Evolutionary conservation across 2,329 filamentous ascomycete species (phyloP).

Genomic region (Colletotrichum destructivum): DNA sequence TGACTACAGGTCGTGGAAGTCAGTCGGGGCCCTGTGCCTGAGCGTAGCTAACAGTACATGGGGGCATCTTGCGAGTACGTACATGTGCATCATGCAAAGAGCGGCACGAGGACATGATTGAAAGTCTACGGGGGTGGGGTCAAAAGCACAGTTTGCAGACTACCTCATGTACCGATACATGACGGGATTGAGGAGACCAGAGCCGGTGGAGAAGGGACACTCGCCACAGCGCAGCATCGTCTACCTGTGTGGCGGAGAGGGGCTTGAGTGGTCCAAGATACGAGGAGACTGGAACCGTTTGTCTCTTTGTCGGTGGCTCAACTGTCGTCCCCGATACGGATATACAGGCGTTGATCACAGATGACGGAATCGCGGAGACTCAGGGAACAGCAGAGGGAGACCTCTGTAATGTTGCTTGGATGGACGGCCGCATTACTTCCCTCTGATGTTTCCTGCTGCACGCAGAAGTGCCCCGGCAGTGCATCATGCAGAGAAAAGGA

Average conservation of each 20-base stretch:
- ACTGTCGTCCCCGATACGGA: slow-evolving; percentile 30
- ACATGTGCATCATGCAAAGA: slow-evolving; percentile 33
- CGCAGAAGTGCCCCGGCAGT: not conserved
- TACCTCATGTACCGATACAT: slow-evolving; percentile 39
- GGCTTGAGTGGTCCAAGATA: slow-evolving; percentile 31
- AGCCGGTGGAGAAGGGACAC: slow-evolving; percentile 6
- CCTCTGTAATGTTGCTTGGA: not conserved
- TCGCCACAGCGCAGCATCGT: slow-evolving; percentile 27
- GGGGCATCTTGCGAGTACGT: not conserved
- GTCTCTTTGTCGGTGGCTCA: slow-evolving; percentile 22
- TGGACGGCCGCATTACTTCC: not conserved
- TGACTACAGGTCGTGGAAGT: not conserved
- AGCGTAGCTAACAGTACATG: slow-evolving; percentile 10
- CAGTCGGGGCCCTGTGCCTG: slow-evolving; percentile 16
- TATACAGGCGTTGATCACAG: slow-evolving; percentile 30
- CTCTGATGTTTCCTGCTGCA: not conserved
- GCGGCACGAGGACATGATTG: slow-evolving; percentile 23
- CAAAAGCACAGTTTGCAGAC: slow-evolving; percentile 21
- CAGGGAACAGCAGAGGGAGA: not conserved
- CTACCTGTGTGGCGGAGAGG: not conserved
- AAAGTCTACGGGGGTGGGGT: slow-evolving; percentile 22
- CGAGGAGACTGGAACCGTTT: slow-evolving; percentile 14
- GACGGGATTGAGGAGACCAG: not conserved
- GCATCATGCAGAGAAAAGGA: slow-evolving; percentile 30
- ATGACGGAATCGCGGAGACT: not conserved